Conservation (phyloP, 2,329 filamentous ascomycete species). For the Colletotrichum australisinense region DNA sequence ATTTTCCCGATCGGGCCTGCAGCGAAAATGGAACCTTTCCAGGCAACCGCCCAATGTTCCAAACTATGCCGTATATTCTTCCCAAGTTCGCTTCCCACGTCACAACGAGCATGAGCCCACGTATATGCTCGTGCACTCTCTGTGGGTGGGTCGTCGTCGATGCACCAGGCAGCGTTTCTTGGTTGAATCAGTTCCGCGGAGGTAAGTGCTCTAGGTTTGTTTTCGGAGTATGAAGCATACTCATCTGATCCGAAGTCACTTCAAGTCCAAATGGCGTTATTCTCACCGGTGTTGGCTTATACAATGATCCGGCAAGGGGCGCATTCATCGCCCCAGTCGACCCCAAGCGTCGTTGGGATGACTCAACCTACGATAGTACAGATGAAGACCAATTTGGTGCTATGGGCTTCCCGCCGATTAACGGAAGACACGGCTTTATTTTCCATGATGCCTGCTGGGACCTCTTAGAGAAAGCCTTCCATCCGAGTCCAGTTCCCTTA, state of each 20-base stretch:
- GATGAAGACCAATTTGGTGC: not conserved
- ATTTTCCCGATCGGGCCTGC: too few species aligned
- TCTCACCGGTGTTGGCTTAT: not conserved
- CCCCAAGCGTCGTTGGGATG: not conserved
- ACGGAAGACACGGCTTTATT: not conserved
- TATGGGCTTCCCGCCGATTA: not conserved
- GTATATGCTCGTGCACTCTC: not conserved
- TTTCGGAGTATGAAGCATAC: accelerated
- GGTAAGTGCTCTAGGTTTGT: accelerated
- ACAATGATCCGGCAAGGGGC: not conserved
- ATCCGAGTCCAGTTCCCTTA: not conserved
- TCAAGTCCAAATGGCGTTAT: not conserved
- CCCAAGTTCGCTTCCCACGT: too few species aligned
- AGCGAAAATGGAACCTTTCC: too few species aligned
- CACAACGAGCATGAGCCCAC: not conserved
- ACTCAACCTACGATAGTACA: not conserved
- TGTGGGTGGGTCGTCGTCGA: not conserved
- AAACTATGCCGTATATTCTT: too few species aligned
- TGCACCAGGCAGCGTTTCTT: not conserved
- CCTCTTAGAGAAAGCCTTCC: not conserved
- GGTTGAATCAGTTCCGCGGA: not conserved
- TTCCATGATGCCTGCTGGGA: not conserved
- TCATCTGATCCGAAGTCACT: not conserved
- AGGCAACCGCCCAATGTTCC: too few species aligned
- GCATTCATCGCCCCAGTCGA: not conserved